Evolutionary conservation across 2,329 filamentous ascomycete genomes (phyloP), one percentile per base, ranked within the genome.

Genomic region (Aspergillus sp.): DNA sequence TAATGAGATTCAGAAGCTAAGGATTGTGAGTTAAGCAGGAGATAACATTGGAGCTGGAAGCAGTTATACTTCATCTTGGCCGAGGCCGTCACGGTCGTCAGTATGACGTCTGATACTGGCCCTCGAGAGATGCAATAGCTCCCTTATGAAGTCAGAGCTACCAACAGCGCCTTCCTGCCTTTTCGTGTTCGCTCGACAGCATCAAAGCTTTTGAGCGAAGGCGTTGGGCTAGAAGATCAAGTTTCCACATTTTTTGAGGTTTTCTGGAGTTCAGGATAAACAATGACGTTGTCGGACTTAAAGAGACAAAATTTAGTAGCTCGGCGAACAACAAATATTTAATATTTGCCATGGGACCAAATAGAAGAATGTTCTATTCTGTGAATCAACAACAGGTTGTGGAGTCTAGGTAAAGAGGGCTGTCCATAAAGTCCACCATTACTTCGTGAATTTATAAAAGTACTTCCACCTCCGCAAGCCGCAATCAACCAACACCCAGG

Each of bases 91-190:
- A 13, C n/a, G 42, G 15, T 45, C 51, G 43, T 53, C 51, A 53
- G 51, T 53, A 47, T 53, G 51, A 53, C 51, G 51, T 53, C 42
- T 53, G 18, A 47, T 39, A 30, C 22, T 24, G 13, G 17, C 4
- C 24, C 38, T n/a, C n/a, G 34, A 34, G 17, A 26, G 4, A 26
- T 41, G 36, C 12, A 30, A 53, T 34, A 38, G 12, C 22, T 42
- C 13, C 26, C 22, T 53, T 20, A 45, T 52, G 49, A 53, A 36
- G 50, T 53, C 50, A 53, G 50, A 32, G 39, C 3, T 44, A 24
- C 12, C 24, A 15, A 11, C 17, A 41, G 18, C 75, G 68, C 53
- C 62, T 66, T n/a, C 18, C 20, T 17, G 20, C 56, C 43, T 59
- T 63, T 68, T 39, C n/a, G 24, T 48, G 20, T 18, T 32, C 43